Conservation (phyloP, 768 basidiomycete species). For the Crassisporium funariophilum region DNA sequence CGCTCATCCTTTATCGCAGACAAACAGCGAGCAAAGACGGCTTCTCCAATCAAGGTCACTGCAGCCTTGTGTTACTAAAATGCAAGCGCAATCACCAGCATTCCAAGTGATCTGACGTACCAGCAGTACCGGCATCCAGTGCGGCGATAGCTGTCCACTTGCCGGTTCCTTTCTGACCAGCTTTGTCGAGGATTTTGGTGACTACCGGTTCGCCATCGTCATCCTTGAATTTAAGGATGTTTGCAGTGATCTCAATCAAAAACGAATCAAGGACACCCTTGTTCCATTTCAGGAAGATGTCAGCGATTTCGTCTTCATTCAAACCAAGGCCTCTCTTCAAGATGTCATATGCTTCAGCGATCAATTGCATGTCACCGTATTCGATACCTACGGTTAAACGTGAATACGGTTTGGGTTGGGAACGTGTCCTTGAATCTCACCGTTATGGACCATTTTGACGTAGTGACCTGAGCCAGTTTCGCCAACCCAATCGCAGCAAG, state of each 20-base stretch:
- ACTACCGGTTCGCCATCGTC: conserved; percentile 92
- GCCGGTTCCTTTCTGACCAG: conserved; percentile 98
- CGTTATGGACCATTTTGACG: conserved; percentile 99
- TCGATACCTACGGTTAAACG: conserved; percentile 78
- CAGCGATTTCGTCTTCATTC: conserved; percentile 85
- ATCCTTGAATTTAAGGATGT: conserved; percentile 97
- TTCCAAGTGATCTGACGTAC: conserved; percentile 44
- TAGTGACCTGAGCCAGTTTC: conserved; percentile 96
- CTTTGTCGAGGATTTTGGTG: conserved; percentile 91
- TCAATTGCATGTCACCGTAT: conserved; percentile 99
- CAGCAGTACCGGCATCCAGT: conserved; percentile 87
- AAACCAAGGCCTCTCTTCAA: conserved; percentile 94
- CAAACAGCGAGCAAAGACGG: conserved; percentile 97
- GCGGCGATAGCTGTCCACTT: conserved; percentile 99
- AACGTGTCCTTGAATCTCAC: conserved; percentile 37
- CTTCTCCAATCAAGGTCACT: conserved; percentile 99
- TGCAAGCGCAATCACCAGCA: conserved; percentile 5
- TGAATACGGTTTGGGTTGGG: conserved; percentile 31
- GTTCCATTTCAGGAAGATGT: conserved; percentile 95
- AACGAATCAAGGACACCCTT: conserved; percentile 99
- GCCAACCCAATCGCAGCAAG: conserved; percentile 99
- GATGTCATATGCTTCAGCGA: conserved; percentile 98
- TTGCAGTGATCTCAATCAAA: conserved; percentile 97
- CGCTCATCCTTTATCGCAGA: conserved; percentile 98
- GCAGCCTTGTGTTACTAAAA: conserved; percentile 19